phyloP scores from a whole-genome alignment of 495 filamentous ascomycete species.

The Aspergillus baeticus region DNA sequence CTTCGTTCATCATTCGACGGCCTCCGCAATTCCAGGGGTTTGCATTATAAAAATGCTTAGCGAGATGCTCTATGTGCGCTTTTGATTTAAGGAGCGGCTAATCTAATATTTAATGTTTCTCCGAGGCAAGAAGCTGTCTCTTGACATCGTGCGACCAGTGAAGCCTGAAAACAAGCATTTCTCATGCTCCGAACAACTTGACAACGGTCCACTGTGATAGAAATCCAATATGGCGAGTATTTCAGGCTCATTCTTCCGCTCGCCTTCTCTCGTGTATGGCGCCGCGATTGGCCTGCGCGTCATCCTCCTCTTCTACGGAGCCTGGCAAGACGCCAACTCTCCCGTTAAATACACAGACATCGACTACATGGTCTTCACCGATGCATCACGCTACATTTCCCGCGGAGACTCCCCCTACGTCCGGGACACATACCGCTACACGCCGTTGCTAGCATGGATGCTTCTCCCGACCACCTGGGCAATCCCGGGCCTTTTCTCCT shows the following conservation, averaged over 20 bases:
- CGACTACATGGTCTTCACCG: slow-evolving; percentile 99
- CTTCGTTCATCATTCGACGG: no score
- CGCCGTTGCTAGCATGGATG: slow-evolving; percentile 87
- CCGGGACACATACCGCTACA: slow-evolving; percentile 95
- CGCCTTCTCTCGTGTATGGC: slow-evolving; percentile 59
- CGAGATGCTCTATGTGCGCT: no score
- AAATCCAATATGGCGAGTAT: slow-evolving; percentile 13
- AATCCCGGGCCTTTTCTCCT: slow-evolving; percentile 54
- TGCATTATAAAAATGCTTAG: no score
- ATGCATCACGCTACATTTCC: slow-evolving; percentile 77
- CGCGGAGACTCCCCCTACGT: slow-evolving; percentile 71
- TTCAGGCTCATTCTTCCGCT: slow-evolving; percentile 39
- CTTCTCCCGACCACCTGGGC: slow-evolving; percentile 74
- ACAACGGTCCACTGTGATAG: background rate
- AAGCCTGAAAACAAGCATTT: no score
- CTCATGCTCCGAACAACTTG: no score
- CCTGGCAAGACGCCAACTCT: slow-evolving; percentile 86
- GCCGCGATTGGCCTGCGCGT: slow-evolving; percentile 66
- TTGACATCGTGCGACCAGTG: no score
- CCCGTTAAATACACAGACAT: slow-evolving; percentile 97
- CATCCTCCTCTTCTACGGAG: slow-evolving; percentile 77
- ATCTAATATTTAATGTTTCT: no score
- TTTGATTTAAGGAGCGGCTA: no score
- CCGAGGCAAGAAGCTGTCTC: no score
- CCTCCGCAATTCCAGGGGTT: no score